Evolutionary conservation across 345 rosid genomes (phyloP).

Genomic region (Limnanthes douglasii): DNA sequence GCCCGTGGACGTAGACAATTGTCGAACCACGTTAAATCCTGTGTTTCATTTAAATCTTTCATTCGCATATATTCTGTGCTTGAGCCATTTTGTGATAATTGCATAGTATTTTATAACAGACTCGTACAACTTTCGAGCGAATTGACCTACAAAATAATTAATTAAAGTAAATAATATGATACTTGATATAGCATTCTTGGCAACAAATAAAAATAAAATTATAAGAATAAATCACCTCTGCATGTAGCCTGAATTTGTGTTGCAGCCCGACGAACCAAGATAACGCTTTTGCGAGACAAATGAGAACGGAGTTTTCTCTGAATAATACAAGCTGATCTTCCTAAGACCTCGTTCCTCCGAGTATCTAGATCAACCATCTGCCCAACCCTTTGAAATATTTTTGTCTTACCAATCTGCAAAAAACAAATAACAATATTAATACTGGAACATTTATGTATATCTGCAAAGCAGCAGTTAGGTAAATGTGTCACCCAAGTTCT

Average conservation of each 20-base stretch:
- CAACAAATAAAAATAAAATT: too few species aligned
- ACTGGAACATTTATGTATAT: not conserved
- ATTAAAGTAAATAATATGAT: too few species aligned
- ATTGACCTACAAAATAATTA: too few species aligned
- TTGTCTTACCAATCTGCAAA: slow-evolving; percentile 22
- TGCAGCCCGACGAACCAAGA: slow-evolving; percentile 48
- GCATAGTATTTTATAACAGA: too few species aligned
- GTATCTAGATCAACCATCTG: slow-evolving; percentile 27
- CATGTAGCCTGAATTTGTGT: slow-evolving; percentile 64
- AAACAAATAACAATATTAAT: slow-evolving; percentile 2
- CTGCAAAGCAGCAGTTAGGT: not conserved
- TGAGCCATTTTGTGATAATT: too few species aligned
- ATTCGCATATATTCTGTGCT: too few species aligned
- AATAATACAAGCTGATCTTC: slow-evolving; percentile 87
- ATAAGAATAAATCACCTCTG: slow-evolving; percentile 81
- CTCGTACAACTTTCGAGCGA: too few species aligned
- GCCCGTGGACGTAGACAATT: too few species aligned
- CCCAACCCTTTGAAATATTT: slow-evolving; percentile 20
- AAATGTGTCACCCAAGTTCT: too few species aligned
- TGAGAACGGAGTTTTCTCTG: slow-evolving; percentile 93
- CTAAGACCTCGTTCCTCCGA: slow-evolving; percentile 20
- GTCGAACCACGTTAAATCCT: too few species aligned
- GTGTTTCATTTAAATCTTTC: too few species aligned
- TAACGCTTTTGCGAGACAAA: slow-evolving; percentile 68
- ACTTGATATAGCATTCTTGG: too few species aligned